Conservation (phyloP, 2,329 filamentous ascomycete species). For the Nigrograna mackinnonii region DNA sequence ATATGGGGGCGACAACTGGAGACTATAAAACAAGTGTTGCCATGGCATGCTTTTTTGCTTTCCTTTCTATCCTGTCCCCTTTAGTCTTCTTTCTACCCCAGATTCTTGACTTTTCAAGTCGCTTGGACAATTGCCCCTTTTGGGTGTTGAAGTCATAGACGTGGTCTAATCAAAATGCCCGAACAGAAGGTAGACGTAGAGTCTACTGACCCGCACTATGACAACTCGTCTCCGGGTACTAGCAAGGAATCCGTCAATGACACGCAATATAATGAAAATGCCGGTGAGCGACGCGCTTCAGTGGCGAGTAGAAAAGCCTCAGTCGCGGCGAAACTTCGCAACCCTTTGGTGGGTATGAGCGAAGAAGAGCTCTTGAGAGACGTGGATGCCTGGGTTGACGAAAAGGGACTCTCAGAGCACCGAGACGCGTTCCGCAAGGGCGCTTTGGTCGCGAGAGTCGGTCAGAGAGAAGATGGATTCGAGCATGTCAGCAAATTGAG, state of each 20-base stretch:
- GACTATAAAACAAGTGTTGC: background rate
- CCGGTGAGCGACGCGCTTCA: conserved; percentile 6
- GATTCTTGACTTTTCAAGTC: too few species aligned
- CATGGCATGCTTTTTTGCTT: too few species aligned
- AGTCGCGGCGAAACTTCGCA: conserved; percentile 48
- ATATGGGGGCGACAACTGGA: background rate
- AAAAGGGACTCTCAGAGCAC: conserved; percentile 53
- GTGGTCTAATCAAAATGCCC: background rate
- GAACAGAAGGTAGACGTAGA: background rate
- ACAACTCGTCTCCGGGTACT: conserved; percentile 8
- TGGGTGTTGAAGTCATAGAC: too few species aligned
- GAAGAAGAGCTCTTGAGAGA: conserved; percentile 56
- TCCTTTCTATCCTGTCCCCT: too few species aligned
- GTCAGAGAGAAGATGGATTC: conserved; percentile 53
- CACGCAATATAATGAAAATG: conserved; percentile 23
- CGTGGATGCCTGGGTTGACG: conserved; percentile 57
- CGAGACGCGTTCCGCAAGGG: conserved; percentile 55
- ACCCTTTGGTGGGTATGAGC: conserved; percentile 59
- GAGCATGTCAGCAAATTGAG: conserved; percentile 52
- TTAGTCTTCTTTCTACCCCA: too few species aligned
- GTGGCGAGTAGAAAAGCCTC: conserved; percentile 18
- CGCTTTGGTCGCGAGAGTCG: conserved; percentile 50
- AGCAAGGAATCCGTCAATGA: conserved; percentile 24
- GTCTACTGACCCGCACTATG: background rate
- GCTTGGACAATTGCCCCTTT: too few species aligned